Evolutionary conservation across 2,329 filamentous ascomycete species (phyloP).

Genomic region (Fusarium musae): DNA sequence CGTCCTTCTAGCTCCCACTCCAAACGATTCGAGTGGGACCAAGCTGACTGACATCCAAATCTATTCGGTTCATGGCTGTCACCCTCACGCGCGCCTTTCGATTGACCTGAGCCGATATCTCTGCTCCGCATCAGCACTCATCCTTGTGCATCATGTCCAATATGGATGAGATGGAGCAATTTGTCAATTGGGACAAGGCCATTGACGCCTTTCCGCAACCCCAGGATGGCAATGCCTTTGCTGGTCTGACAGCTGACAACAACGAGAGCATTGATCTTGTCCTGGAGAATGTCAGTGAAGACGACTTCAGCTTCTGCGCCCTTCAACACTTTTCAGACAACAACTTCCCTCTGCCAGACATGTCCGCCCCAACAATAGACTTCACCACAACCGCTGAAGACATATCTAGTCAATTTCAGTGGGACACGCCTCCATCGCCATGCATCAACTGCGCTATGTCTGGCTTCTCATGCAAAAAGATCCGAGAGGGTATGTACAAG

Average conservation of each 20-base stretch:
- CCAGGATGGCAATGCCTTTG: slow-evolving; percentile 48
- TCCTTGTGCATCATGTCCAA: slow-evolving; percentile 46
- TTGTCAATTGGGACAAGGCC: slow-evolving; percentile 70
- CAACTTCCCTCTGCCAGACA: slow-evolving; percentile 48
- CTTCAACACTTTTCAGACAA: slow-evolving; percentile 65
- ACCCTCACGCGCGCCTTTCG: slow-evolving; percentile 38
- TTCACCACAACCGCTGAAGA: slow-evolving; percentile 35
- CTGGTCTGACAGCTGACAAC: slow-evolving; percentile 50
- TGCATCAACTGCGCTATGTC: slow-evolving; percentile 64
- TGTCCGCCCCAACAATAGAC: slow-evolving; percentile 47
- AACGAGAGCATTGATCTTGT: slow-evolving; percentile 61
- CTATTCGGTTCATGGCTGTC: slow-evolving; percentile 25
- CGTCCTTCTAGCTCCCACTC: slow-evolving; percentile 12
- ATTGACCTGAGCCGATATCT: slow-evolving; percentile 34
- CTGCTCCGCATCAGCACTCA: slow-evolving; percentile 21
- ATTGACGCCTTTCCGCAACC: slow-evolving; percentile 52
- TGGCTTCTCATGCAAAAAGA: slow-evolving; percentile 69
- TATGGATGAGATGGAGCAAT: slow-evolving; percentile 68
- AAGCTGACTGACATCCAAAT: slow-evolving; percentile 8
- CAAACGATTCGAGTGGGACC: slow-evolving; percentile 24
- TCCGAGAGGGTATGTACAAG: slow-evolving; percentile 68
- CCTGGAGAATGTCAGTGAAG: slow-evolving; percentile 65
- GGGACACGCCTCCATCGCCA: slow-evolving; percentile 59
- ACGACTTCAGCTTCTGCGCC: slow-evolving; percentile 69
- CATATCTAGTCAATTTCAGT: slow-evolving; percentile 39